phyloP scores from a whole-genome alignment of 768 basidiomycete genomes.

The Amanita fuliginea region DNA sequence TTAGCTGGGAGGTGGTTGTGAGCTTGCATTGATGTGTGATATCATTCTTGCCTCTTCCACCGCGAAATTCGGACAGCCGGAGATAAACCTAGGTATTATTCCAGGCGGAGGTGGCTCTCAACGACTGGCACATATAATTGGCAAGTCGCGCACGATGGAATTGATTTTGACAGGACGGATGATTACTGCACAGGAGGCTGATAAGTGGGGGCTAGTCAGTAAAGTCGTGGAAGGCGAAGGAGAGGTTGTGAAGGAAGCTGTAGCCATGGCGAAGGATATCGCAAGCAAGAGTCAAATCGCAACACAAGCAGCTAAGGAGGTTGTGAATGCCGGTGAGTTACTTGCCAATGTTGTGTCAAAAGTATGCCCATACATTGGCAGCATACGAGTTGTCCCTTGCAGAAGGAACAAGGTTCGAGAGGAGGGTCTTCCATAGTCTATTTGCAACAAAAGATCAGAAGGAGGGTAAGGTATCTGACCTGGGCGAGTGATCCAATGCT shows the following conservation, averaged over 20 bases:
- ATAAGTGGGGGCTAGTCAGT: slow-evolving; percentile 80
- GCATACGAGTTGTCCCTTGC: slow-evolving; percentile 74
- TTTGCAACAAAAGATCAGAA: slow-evolving; percentile 95
- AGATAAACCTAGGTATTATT: slow-evolving; percentile 92
- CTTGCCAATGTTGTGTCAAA: neutral
- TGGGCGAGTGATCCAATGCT: slow-evolving; percentile 6
- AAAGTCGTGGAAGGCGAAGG: slow-evolving; percentile 74
- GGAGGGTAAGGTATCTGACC: slow-evolving; percentile 52
- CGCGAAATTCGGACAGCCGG: slow-evolving; percentile 92
- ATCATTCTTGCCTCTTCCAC: slow-evolving; percentile 86
- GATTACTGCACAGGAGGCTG: slow-evolving; percentile 74
- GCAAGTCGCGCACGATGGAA: slow-evolving; percentile 94
- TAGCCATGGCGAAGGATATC: slow-evolving; percentile 69
- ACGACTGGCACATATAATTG: slow-evolving; percentile 73
- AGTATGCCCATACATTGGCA: slow-evolving; percentile 12
- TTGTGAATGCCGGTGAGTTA: slow-evolving; percentile 71
- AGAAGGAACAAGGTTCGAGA: slow-evolving; percentile 81
- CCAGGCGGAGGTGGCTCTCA: slow-evolving; percentile 94
- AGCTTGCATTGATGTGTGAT: slow-evolving; percentile 94
- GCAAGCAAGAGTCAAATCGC: slow-evolving; percentile 76
- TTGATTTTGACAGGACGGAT: slow-evolving; percentile 81
- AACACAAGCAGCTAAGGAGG: slow-evolving; percentile 85
- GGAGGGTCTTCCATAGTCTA: slow-evolving; percentile 80
- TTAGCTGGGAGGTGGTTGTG: slow-evolving; percentile 94
- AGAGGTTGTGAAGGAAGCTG: slow-evolving; percentile 76